These are phyloP conservation scores for Penstemon eatonii DNA, from an alignment of 257 asterid genomes.

Conservation along the genomic window DNA sequence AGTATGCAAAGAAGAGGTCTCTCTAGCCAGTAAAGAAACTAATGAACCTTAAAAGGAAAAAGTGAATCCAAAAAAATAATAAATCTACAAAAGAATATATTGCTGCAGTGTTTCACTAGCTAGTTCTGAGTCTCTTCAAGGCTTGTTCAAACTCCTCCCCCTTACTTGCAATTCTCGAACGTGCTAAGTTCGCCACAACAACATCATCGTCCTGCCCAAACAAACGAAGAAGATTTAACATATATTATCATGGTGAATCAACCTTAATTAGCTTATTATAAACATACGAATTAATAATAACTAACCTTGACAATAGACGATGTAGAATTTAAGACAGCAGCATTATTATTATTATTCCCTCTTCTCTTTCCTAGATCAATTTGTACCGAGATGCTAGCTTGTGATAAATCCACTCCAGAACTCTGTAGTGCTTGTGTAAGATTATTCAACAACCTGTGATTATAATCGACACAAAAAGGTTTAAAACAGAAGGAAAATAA, in stretches of 20 bases:
- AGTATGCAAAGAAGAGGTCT: constrained; percentile 29
- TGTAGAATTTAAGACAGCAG: constrained; percentile 42
- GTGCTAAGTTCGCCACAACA: constrained; percentile 36
- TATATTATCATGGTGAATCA: background rate
- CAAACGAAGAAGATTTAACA: background rate
- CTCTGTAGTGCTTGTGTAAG: constrained; percentile 77
- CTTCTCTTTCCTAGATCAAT: constrained; percentile 78
- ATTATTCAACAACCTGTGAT: constrained; percentile 72
- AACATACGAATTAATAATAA: background rate
- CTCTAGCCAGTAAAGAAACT: constrained; percentile 28
- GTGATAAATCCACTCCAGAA: constrained; percentile 84
- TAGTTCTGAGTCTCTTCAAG: constrained; percentile 65
- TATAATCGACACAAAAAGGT: background rate
- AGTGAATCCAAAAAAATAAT: constrained; percentile 39
- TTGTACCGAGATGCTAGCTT: constrained; percentile 84
- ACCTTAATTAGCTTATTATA: too few relatives aligned
- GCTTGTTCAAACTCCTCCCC: constrained; percentile 58
- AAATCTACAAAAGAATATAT: constrained; percentile 42
- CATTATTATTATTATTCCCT: constrained; percentile 29
- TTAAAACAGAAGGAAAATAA: background rate
- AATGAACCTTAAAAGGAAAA: constrained; percentile 26
- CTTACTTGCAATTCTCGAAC: constrained; percentile 38
- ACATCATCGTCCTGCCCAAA: constrained; percentile 43
- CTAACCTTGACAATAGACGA: constrained; percentile 59
- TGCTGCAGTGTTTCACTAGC: constrained; percentile 45